Percentiles rank a stretch among this genome's conserved stretches.
These are phyloP conservation scores for Durusdinium trenchii DNA, from an alignment of 73 alveolate species.

Conservation along the genomic window DNA sequence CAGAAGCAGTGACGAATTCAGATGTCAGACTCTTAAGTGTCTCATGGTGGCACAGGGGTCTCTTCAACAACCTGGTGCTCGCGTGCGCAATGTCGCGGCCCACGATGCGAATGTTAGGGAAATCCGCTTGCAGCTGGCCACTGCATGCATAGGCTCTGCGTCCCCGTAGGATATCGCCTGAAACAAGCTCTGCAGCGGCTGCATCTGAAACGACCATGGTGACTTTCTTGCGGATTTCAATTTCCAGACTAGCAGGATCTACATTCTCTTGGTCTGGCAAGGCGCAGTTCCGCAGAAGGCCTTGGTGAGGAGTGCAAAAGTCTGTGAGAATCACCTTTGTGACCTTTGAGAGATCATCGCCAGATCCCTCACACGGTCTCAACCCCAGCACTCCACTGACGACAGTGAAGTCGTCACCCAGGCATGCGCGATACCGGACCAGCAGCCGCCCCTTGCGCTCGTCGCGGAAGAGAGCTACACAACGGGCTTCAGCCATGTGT, in stretches of 20 bases:
- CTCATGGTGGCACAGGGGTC: not conserved
- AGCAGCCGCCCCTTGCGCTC: conserved; percentile 20
- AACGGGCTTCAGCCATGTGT: not conserved
- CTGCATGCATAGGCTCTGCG: not conserved
- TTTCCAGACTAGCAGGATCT: not conserved
- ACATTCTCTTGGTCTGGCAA: not conserved
- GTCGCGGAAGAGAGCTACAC: not conserved
- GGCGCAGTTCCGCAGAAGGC: not conserved
- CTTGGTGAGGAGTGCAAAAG: not conserved
- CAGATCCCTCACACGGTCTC: not conserved
- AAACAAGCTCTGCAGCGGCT: not conserved
- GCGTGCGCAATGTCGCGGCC: not conserved
- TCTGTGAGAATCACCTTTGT: not conserved
- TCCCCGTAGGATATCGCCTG: not conserved
- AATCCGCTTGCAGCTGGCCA: not conserved
- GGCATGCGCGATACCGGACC: not conserved
- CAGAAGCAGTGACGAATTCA: not conserved
- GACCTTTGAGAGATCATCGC: not conserved
- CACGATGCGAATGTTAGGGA: not conserved
- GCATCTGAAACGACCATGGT: not conserved
- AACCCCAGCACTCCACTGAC: not conserved
- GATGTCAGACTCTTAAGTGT: not conserved
- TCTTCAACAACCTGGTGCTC: not conserved
- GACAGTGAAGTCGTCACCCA: not conserved
- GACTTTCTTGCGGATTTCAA: not conserved